Conservation (phyloP, 495 filamentous ascomycete species). For the Xylaria telfairii region DNA sequence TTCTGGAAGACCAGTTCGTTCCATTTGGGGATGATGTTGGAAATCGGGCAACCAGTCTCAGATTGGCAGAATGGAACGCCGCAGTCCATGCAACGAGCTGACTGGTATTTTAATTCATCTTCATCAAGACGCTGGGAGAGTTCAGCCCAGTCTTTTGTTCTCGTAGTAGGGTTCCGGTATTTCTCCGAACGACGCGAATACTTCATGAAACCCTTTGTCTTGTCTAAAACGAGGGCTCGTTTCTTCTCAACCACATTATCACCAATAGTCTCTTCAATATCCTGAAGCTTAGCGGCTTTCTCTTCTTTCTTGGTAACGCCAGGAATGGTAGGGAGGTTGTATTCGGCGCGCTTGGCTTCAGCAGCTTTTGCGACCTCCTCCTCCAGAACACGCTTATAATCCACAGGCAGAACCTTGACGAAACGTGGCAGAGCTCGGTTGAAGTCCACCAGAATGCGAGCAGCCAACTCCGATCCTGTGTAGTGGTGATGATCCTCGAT, state of each 20-base stretch:
- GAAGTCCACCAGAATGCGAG: conserved; percentile 96
- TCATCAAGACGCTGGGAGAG: conserved; percentile 87
- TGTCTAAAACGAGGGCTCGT: conserved; percentile 90
- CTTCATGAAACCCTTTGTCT: conserved; percentile 99
- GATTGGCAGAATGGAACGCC: conserved; percentile 99
- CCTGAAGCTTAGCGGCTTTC: conserved; percentile 83
- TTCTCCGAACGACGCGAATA: conserved; percentile 94
- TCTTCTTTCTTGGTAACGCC: conserved; percentile 68
- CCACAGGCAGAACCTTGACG: conserved; percentile 91
- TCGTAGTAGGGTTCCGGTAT: conserved; percentile 85
- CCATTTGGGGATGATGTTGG: conserved; percentile 99
- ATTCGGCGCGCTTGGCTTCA: conserved; percentile 81
- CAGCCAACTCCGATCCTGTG: conserved; percentile 95
- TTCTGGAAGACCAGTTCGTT: conserved; percentile 92
- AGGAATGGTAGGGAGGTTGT: conserved; percentile 79
- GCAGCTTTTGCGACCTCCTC: conserved; percentile 87
- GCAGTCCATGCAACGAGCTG: conserved; percentile 99
- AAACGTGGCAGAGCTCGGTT: conserved; percentile 90
- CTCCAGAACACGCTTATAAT: conserved; percentile 93
- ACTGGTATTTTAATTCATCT: conserved; percentile 98
- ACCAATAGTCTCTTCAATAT: conserved; percentile 93
- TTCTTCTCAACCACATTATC: conserved; percentile 90
- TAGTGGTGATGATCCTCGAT: conserved; percentile 99
- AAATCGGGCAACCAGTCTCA: conserved; percentile 96
- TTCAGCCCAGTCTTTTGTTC: conserved; percentile 95